Evolutionary conservation across 306 rosid genomes (phyloP).

Genomic region (Cicer pinnatifidum): DNA sequence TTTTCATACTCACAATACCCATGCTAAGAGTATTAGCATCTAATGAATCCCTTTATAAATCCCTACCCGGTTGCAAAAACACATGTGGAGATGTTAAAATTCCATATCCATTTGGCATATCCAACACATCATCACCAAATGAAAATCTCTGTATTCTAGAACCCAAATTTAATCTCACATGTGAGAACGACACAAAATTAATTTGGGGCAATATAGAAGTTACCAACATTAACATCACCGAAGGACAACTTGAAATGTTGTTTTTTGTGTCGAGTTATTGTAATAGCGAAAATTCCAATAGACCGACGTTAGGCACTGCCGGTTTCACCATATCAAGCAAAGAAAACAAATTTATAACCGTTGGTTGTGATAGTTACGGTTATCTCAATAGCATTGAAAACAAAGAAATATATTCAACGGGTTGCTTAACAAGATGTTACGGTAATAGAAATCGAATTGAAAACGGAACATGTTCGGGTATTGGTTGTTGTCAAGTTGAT

Average conservation of each 20-base stretch:
- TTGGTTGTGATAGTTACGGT: conserved; percentile 43
- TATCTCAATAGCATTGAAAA: neutral
- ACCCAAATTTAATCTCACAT: neutral
- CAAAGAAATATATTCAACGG: neutral
- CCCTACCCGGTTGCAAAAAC: conserved; percentile 31
- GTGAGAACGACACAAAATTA: neutral
- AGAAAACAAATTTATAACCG: conserved; percentile 36
- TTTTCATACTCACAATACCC: neutral
- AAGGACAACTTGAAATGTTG: neutral
- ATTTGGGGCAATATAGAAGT: neutral
- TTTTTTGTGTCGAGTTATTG: neutral
- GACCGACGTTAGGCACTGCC: neutral
- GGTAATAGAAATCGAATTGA: neutral
- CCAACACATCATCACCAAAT: neutral
- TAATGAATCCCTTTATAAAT: conserved; percentile 5
- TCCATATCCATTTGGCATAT: conserved; percentile 44
- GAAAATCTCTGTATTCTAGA: conserved; percentile 21
- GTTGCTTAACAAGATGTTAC: neutral
- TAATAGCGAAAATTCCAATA: too few relatives aligned
- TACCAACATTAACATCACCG: neutral
- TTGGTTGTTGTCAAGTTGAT: conserved; percentile 24
- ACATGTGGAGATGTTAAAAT: conserved; percentile 28
- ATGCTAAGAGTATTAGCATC: neutral
- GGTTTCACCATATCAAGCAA: conserved; percentile 33
- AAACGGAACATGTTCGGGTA: neutral